Evolutionary conservation across 768 basidiomycete species (phyloP).

Genomic region (Trametes elegans): DNA sequence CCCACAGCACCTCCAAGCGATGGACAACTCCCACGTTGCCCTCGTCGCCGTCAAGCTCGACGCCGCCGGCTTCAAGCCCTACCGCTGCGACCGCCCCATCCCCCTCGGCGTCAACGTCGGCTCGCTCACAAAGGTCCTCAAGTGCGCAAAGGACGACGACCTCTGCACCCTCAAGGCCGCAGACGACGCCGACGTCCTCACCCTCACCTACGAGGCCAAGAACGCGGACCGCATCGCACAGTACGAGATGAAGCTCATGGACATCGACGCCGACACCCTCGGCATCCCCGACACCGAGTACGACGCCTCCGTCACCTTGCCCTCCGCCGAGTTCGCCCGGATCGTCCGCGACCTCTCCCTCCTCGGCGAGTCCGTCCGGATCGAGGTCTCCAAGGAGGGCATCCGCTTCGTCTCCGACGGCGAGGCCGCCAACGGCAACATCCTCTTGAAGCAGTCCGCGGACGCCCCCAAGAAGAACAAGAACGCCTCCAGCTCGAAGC

Average conservation of each 20-base stretch:
- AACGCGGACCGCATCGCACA: conserved; percentile 91
- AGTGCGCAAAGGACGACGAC: conserved; percentile 97
- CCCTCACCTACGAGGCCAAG: conserved; percentile 86
- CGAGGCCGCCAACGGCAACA: conserved; percentile 88
- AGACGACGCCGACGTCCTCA: conserved; percentile 87
- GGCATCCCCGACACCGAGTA: conserved; percentile 98
- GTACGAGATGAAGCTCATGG: conserved; percentile 99
- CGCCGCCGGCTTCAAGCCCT: conserved; percentile 77
- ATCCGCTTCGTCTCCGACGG: conserved; percentile 91
- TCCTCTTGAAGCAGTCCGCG: conserved; percentile 77
- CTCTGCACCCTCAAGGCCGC: conserved; percentile 85
- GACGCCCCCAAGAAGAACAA: conserved; percentile 32
- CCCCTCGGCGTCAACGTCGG: conserved; percentile 85
- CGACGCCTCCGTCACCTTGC: conserved; percentile 88
- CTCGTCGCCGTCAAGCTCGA: conserved; percentile 87
- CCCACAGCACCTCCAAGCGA: conserved; percentile 81
- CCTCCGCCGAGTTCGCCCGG: conserved; percentile 81
- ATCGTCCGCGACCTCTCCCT: conserved; percentile 90
- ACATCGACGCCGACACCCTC: conserved; percentile 93
- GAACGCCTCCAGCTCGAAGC: conserved; percentile 24
- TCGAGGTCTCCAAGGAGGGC: conserved; percentile 95
- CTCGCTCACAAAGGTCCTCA: conserved; percentile 91
- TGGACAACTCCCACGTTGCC: conserved; percentile 99
- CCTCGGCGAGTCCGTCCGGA: conserved; percentile 91
- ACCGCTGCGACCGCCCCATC: conserved; percentile 94